Percentiles rank a stretch among this genome's conserved stretches.
Conservation (phyloP, 345 rosid genomes). For the Linum tenue region DNA sequence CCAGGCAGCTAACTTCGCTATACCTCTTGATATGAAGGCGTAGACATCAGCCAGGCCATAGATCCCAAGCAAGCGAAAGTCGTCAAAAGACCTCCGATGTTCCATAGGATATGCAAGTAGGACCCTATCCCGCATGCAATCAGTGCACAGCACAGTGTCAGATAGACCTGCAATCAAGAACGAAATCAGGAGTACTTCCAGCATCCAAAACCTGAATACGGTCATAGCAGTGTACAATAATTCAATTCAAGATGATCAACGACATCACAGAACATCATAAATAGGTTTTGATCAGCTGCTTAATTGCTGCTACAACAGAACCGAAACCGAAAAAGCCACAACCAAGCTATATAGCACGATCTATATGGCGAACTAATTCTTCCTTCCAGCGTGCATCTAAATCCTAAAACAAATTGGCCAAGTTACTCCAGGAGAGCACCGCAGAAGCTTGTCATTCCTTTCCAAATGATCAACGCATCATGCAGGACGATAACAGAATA, state of each 20-base stretch:
- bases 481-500: too few relatives aligned
- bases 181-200: background rate
- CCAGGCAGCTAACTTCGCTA: too few relatives aligned
- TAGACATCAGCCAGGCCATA: slow-evolving; percentile 54
- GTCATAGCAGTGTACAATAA: too few relatives aligned
- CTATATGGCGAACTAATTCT: too few relatives aligned
- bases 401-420: background rate
- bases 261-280: too few relatives aligned
- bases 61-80: slow-evolving; percentile 55
- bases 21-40: slow-evolving; percentile 59
- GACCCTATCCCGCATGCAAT: background rate
- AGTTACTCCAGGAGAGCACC: background rate
- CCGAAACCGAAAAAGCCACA: too few relatives aligned
- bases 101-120: slow-evolving; percentile 12
- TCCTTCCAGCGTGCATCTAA: too few relatives aligned
- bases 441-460: background rate
- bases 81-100: slow-evolving; percentile 80
- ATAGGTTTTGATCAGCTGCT: too few relatives aligned
- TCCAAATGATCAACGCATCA: background rate
- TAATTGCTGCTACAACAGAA: too few relatives aligned
- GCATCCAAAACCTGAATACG: too few relatives aligned
- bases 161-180: background rate
- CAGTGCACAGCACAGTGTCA: slow-evolving; percentile 4
- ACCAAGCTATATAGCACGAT: too few relatives aligned
- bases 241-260: too few relatives aligned